These are phyloP conservation scores for Ceratocystis papillata DNA, from an alignment of 2,329 filamentous ascomycete genomes.

Conservation along the genomic window DNA sequence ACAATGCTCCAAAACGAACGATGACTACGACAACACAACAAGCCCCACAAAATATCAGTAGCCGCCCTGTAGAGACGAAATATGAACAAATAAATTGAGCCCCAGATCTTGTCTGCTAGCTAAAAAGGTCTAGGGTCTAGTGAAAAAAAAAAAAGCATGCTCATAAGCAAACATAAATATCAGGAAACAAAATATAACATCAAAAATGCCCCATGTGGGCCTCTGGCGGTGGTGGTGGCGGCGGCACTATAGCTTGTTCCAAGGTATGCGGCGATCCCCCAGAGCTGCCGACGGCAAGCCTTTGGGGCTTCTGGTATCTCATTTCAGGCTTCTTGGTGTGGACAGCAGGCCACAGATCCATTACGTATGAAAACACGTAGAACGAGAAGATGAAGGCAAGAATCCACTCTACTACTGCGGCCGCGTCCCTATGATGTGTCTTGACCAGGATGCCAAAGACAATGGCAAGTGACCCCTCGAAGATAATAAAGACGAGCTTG, in stretches of 20 bases:
- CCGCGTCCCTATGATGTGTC: constrained; percentile 41
- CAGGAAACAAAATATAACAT: background rate
- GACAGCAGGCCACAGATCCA: constrained; percentile 75
- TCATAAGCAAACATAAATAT: background rate
- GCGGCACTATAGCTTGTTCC: constrained; percentile 1
- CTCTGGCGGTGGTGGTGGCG: background rate
- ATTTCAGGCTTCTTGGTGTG: constrained; percentile 40
- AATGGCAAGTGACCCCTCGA: constrained; percentile 64
- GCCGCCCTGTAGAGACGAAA: no score
- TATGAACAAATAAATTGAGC: no score
- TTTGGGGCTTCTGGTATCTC: constrained; percentile 3
- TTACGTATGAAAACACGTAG: constrained; percentile 74
- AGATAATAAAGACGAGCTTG: constrained; percentile 72
- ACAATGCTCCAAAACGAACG: no score
- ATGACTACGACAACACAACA: no score
- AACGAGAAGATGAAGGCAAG: constrained; percentile 78
- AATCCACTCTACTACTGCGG: constrained; percentile 66
- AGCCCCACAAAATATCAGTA: no score
- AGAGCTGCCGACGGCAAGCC: background rate
- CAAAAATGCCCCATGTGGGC: constrained; percentile 13
- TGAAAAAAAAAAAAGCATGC: background rate
- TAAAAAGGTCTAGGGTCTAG: background rate
- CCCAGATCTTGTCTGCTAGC: no score
- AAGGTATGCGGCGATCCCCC: constrained; percentile 6
- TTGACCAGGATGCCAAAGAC: constrained; percentile 55